Percentiles rank a stretch among this genome's conserved stretches.
Evolutionary conservation across 495 filamentous ascomycete genomes (phyloP).

Genomic region (Zalerion maritima): DNA sequence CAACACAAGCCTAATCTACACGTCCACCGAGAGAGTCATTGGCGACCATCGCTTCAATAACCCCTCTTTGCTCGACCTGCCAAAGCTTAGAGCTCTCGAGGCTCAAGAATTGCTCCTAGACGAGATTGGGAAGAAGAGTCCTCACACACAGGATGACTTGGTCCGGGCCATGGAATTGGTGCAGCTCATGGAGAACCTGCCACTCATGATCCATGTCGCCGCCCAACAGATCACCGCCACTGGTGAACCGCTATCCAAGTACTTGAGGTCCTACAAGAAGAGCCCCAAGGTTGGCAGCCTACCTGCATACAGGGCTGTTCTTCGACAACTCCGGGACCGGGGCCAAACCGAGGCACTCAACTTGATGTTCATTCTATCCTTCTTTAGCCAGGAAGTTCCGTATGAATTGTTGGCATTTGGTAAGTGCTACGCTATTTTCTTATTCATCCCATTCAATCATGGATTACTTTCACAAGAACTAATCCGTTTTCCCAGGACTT

Average conservation of each 20-base stretch:
- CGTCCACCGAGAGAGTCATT: slow-evolving; percentile 52
- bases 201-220: slow-evolving; percentile 65
- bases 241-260: slow-evolving; percentile 52
- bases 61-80: slow-evolving; percentile 54
- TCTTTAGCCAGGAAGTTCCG: slow-evolving; percentile 60
- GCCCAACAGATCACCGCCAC: slow-evolving; percentile 61
- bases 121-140: slow-evolving; percentile 42
- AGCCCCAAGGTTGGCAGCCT: slow-evolving; percentile 53
- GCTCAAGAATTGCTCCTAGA: slow-evolving; percentile 31
- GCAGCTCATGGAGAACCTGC: slow-evolving; percentile 52
- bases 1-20: slow-evolving; percentile 62
- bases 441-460: background rate
- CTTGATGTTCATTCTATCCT: slow-evolving; percentile 59
- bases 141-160: slow-evolving; percentile 41
- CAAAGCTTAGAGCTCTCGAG: slow-evolving; percentile 35
- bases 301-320: slow-evolving; percentile 51
- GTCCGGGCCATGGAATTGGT: slow-evolving; percentile 51
- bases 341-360: slow-evolving; percentile 49
- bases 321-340: slow-evolving; percentile 50
- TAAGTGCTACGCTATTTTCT: slow-evolving; percentile 9
- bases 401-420: slow-evolving; percentile 61
- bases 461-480: slow-evolving; percentile 7
- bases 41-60: slow-evolving; percentile 58
- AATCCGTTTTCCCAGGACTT: slow-evolving; percentile 18
- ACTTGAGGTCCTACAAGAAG: slow-evolving; percentile 52